Percentiles rank a stretch among this genome's conserved stretches.
These are phyloP conservation scores for Ustanciosporium gigantosporum DNA, from an alignment of 1,284 basidiomycete genomes.

Conservation along the genomic window DNA sequence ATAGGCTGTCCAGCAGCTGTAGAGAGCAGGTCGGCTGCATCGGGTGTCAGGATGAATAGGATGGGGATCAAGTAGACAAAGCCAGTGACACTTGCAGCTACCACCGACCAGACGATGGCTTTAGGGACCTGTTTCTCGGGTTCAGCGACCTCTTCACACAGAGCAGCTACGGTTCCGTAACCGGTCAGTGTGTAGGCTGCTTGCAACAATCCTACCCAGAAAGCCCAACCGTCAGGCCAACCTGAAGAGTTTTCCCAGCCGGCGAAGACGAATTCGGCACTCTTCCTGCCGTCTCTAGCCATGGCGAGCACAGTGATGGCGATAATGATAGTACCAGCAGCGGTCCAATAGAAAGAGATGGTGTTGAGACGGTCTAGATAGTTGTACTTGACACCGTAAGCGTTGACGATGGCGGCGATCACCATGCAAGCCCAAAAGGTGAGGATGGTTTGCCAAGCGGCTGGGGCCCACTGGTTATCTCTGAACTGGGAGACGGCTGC, in stretches of 20 bases:
- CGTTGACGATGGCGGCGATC: slow-evolving; percentile 60
- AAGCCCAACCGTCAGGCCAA: slow-evolving; percentile 57
- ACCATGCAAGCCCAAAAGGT: slow-evolving; percentile 63
- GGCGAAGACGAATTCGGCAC: slow-evolving; percentile 61
- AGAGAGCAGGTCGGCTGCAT: slow-evolving; percentile 61
- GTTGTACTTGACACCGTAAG: slow-evolving; percentile 43
- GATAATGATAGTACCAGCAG: slow-evolving; percentile 63
- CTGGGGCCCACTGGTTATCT: slow-evolving; percentile 45
- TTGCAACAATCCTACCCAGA: slow-evolving; percentile 63
- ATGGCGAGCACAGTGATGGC: slow-evolving; percentile 63
- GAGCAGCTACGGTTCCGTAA: slow-evolving; percentile 61
- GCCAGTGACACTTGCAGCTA: slow-evolving; percentile 63
- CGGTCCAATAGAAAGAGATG: slow-evolving; percentile 63
- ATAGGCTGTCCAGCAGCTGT: slow-evolving; percentile 64
- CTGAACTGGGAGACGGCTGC: slow-evolving; percentile 63
- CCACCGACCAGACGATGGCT: slow-evolving; percentile 61
- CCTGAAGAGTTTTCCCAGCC: slow-evolving; percentile 61
- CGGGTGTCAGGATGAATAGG: slow-evolving; percentile 63
- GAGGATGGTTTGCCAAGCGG: slow-evolving; percentile 57
- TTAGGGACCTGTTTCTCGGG: slow-evolving; percentile 49
- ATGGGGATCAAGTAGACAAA: slow-evolving; percentile 64
- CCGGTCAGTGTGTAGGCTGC: slow-evolving; percentile 57
- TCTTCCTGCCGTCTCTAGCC: slow-evolving; percentile 61
- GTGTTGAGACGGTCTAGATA: slow-evolving; percentile 58
- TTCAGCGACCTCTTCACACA: slow-evolving; percentile 62